Evolutionary conservation across 768 basidiomycete species (phyloP).

Genomic region (Agaricus subrufescens): DNA sequence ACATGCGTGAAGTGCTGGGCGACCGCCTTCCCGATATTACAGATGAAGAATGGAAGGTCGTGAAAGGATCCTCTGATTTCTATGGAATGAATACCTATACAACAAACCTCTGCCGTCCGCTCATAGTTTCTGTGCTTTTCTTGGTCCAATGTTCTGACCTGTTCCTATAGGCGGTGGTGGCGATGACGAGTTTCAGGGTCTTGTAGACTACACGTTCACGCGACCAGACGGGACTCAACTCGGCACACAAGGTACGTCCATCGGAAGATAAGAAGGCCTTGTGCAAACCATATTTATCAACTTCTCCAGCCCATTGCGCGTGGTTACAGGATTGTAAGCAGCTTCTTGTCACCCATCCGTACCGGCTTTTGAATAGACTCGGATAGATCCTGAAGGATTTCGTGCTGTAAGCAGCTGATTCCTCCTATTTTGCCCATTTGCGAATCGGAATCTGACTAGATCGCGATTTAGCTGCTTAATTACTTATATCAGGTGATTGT

Average conservation of each 20-base stretch:
- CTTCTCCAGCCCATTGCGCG: slow-evolving; percentile 46
- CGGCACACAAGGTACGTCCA: slow-evolving; percentile 49
- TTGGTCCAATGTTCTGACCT: background rate
- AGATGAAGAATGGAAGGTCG: slow-evolving; percentile 47
- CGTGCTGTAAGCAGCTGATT: slow-evolving; percentile 37
- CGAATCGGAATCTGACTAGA: slow-evolving; percentile 3
- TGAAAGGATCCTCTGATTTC: slow-evolving; percentile 65
- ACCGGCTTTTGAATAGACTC: background rate
- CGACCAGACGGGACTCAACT: slow-evolving; percentile 60
- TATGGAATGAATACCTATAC: slow-evolving; percentile 75
- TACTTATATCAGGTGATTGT: slow-evolving; percentile 59
- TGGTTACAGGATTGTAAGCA: slow-evolving; percentile 63
- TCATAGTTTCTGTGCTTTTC: background rate
- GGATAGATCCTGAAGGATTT: slow-evolving; percentile 61
- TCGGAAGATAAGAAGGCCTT: background rate
- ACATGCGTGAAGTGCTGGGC: slow-evolving; percentile 51
- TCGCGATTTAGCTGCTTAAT: slow-evolving; percentile 44
- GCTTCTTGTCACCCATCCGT: background rate
- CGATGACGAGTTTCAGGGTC: slow-evolving; percentile 59
- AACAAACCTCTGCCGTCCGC: slow-evolving; percentile 55
- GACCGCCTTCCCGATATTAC: slow-evolving; percentile 58
- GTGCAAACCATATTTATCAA: background rate
- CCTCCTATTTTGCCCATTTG: background rate
- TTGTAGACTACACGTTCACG: slow-evolving; percentile 56
- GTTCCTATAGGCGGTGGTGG: slow-evolving; percentile 45